Percentiles rank a stretch among this genome's conserved stretches.
Conservation (phyloP, 2,329 filamentous ascomycete species). For the Ophiostoma angusticollis region DNA sequence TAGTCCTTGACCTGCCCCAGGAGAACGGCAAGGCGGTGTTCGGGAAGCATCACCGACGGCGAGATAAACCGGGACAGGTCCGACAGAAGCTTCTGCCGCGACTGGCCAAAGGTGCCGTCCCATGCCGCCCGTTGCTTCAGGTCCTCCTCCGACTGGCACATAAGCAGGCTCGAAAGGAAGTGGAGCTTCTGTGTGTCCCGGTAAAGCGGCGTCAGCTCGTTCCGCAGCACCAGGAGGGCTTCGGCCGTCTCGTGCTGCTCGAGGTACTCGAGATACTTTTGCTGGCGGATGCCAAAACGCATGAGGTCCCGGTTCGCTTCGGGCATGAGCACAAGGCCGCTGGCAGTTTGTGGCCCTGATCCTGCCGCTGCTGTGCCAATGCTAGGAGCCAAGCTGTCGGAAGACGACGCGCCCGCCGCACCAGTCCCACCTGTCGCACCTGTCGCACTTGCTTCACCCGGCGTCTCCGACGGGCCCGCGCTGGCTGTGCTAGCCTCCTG, state of each 20-base stretch:
- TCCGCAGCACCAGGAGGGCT: conserved; percentile 72
- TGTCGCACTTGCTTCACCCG: too few species aligned
- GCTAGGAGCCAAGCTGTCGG: neutral
- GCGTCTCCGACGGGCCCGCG: conserved; percentile 6
- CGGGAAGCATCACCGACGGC: conserved; percentile 91
- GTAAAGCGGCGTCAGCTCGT: conserved; percentile 75
- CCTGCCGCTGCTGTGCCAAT: neutral
- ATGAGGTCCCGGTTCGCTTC: conserved; percentile 66
- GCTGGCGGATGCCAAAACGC: conserved; percentile 78
- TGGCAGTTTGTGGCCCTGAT: conserved; percentile 13
- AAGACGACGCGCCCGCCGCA: neutral
- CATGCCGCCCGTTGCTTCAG: conserved; percentile 65
- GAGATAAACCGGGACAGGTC: conserved; percentile 86
- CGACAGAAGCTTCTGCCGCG: conserved; percentile 61
- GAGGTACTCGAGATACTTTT: conserved; percentile 87
- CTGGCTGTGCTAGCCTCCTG: conserved; percentile 34
- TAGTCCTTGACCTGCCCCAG: conserved; percentile 71
- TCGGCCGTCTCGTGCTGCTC: conserved; percentile 60
- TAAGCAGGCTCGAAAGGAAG: conserved; percentile 75
- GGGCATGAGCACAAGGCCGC: conserved; percentile 59
- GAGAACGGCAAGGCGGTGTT: conserved; percentile 71
- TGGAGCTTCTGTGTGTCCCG: conserved; percentile 68
- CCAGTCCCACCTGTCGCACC: neutral
- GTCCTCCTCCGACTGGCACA: conserved; percentile 71
- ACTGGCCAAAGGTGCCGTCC: conserved; percentile 69